These are phyloP conservation scores for Aspergillus bridgeri DNA, from an alignment of 495 filamentous ascomycete genomes.

Conservation along the genomic window DNA sequence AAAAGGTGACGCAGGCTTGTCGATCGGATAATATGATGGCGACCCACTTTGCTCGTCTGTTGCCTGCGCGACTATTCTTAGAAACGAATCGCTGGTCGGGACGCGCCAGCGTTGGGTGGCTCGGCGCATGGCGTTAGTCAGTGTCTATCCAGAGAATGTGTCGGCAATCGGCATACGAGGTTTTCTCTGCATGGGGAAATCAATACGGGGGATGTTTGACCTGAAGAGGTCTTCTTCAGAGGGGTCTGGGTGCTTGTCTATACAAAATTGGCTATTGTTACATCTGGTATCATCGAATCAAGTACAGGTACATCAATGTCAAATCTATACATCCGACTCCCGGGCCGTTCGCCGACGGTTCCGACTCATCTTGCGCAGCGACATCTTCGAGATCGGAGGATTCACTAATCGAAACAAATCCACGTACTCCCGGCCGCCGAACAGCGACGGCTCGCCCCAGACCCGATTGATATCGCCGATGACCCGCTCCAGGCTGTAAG, in stretches of 20 bases:
- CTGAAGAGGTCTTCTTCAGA: too few species aligned
- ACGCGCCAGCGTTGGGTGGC: constrained; percentile 5
- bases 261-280: too few species aligned
- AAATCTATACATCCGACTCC: not conserved
- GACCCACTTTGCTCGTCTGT: too few species aligned
- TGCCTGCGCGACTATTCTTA: constrained; percentile 13
- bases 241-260: too few species aligned
- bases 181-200: not conserved
- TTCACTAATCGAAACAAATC: constrained; percentile 24
- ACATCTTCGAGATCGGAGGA: constrained; percentile 18
- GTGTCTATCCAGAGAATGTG: too few species aligned
- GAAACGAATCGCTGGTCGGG: not conserved
- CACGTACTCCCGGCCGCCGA: constrained; percentile 17
- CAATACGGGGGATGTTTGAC: not conserved
- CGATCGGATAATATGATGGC: not conserved
- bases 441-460: constrained; percentile 33
- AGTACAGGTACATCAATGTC: not conserved
- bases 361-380: constrained; percentile 8
- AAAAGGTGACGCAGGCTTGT: not conserved
- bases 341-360: not conserved
- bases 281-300: not conserved
- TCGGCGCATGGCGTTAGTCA: constrained; percentile 8
- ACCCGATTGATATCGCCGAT: constrained; percentile 29
- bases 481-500: constrained; percentile 28
- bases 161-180: not conserved